Conservation (phyloP, 768 basidiomycete genomes). For the Lactifluus pinguis region DNA sequence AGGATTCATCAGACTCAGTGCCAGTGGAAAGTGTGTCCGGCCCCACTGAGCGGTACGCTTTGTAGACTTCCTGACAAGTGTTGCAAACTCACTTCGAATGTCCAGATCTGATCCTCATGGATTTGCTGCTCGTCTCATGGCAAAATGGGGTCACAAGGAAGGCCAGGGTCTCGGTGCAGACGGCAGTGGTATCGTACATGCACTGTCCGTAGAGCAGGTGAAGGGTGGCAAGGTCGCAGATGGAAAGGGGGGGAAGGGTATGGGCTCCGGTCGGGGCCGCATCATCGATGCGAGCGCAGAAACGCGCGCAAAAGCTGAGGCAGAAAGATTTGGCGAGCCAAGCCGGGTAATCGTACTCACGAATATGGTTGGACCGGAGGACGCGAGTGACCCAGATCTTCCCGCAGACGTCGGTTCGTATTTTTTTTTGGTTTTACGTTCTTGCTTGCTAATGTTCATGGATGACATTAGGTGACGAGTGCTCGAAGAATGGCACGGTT, state of each 20-base stretch:
- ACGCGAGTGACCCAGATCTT: constrained; percentile 76
- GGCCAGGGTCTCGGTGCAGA: constrained; percentile 87
- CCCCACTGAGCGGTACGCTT: constrained; percentile 19
- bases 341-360: constrained; percentile 85
- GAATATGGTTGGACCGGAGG: constrained; percentile 82
- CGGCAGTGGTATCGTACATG: constrained; percentile 80
- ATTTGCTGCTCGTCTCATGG: constrained; percentile 85
- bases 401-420: constrained; percentile 78
- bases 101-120: constrained; percentile 52
- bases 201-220: constrained; percentile 70
- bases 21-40: constrained; percentile 28
- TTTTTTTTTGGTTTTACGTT: neutral
- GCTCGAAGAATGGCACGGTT: constrained; percentile 84
- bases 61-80: constrained; percentile 8
- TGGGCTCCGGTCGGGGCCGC: constrained; percentile 68
- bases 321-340: constrained; percentile 76
- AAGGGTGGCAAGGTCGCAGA: constrained; percentile 33
- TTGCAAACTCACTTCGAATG: neutral
- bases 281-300: constrained; percentile 91
- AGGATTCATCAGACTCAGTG: constrained; percentile 24
- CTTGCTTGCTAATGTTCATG: neutral
- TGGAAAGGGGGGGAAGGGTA: constrained; percentile 31
- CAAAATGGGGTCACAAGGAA: constrained; percentile 93
- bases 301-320: constrained; percentile 64
- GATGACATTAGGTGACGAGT: constrained; percentile 63